Evolutionary conservation across 2,329 filamentous ascomycete genomes (phyloP).

Genomic region (Colletotrichum sp.): DNA sequence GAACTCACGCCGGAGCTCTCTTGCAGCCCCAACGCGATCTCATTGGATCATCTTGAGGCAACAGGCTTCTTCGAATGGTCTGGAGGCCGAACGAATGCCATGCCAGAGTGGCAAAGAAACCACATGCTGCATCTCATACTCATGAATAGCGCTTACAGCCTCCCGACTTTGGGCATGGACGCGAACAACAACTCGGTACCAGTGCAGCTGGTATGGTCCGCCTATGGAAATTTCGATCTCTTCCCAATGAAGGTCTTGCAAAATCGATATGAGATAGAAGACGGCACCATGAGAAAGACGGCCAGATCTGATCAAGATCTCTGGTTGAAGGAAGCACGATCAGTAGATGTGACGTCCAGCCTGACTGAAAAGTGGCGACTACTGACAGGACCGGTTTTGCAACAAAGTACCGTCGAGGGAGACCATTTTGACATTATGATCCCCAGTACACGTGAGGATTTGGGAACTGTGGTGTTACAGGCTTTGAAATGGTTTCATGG

Average conservation of each 20-base stretch:
- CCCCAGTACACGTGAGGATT: neutral
- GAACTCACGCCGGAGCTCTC: neutral
- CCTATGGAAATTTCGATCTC: neutral
- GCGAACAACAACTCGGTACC: neutral
- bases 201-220: neutral
- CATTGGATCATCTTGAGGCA: neutral
- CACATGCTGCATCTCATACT: neutral
- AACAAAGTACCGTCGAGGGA: neutral
- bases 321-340: neutral
- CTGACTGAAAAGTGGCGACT: neutral
- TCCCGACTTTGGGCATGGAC: neutral
- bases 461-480: neutral
- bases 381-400: neutral
- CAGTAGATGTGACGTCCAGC: neutral
- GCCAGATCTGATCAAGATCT: neutral
- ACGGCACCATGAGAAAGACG: fast-evolving
- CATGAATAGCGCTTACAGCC: neutral
- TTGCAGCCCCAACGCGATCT: neutral
- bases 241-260: neutral
- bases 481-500: neutral
- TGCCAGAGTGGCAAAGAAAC: neutral
- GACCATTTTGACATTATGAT: neutral
- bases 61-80: neutral
- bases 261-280: neutral
- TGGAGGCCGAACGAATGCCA: neutral